These are phyloP conservation scores for Taphrina flavorubra DNA, from an alignment of 1,139 yeast species.

Conservation along the genomic window DNA sequence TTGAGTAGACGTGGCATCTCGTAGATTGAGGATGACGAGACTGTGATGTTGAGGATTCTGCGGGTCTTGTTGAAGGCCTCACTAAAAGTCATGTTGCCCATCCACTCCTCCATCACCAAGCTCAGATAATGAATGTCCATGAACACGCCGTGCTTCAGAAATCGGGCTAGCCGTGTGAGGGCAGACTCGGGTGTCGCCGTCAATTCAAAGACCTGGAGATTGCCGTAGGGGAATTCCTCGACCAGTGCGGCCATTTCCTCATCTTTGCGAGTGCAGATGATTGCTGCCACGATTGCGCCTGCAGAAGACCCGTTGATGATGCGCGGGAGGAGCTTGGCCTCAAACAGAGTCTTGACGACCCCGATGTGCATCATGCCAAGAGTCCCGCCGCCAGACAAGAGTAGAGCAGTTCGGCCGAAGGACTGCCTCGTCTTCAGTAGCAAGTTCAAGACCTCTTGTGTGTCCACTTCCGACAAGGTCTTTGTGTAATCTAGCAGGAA, in stretches of 20 bases:
- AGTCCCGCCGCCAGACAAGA: constrained; percentile 93
- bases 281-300: constrained; percentile 92
- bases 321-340: constrained; percentile 76
- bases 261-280: constrained; percentile 78
- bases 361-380: constrained; percentile 94
- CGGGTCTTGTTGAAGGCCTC: constrained; percentile 90
- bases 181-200: constrained; percentile 53
- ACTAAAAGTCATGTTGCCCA: constrained; percentile 94
- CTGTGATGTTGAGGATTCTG: constrained; percentile 81
- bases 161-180: constrained; percentile 62
- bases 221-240: constrained; percentile 52
- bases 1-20: constrained; percentile 77
- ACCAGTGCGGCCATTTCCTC: constrained; percentile 70
- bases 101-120: constrained; percentile 72
- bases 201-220: constrained; percentile 69
- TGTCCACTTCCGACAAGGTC: constrained; percentile 57
- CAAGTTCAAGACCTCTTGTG: constrained; percentile 72
- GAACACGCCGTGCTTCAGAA: constrained; percentile 82
- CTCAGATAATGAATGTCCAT: constrained; percentile 77
- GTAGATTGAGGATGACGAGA: constrained; percentile 69
- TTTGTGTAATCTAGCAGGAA: constrained; percentile 53
- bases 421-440: constrained; percentile 86
- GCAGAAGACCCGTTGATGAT: constrained; percentile 96
- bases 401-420: constrained; percentile 90
- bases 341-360: constrained; percentile 77